Base-by-base conservation (phyloP, 345 rosid species). In the Sisymbrium altissimum region DNA sequence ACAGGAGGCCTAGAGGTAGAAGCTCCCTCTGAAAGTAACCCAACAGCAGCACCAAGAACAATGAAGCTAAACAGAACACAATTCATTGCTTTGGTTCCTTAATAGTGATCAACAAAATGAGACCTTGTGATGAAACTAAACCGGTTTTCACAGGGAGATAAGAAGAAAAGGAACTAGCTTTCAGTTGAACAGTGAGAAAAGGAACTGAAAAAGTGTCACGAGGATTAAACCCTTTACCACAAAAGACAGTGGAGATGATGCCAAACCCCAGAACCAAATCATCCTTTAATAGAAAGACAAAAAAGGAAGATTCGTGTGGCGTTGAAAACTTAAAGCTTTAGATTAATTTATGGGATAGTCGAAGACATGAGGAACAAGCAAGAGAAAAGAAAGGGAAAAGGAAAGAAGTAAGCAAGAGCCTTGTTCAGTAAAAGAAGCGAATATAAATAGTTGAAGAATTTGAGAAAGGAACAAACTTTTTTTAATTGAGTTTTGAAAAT, bases 21-120 rank as follows among this genome's bases (percentile, higher is more conserved):
- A 72, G 70, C 80, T 74, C 80, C 88, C 36, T 55, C 76, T 18
- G 87, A 74, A 58, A 80, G 57, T 75, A 78, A 72, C 62, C 62
- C 79, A 73, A 38, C 25, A 33, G 58, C 4, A 62, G 33, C 66
- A 78, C 55, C 23, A 40, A 83, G 73, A 86, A 78, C 65, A 41
- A 83, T 33, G 38, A 81, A 61, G 66, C 79, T 64, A 44, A 71
- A 71, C 9, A 86, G 45, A 56, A 85, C 78, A 86, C 70, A 71
- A 63, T 70, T 84, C 92, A 87, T 89, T 63, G 64, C 72, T 23
- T 60, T 67, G 60, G 30, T 58, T 18, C 17, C 44, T 50, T 57
- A 64, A 54, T n/a, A 3, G 7, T 25, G 21, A 35, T 43, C 56
- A 75, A 9, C 32, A 67, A 75, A 30, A 68, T 1, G 39, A 49